phyloP scores from a whole-genome alignment of 1,284 basidiomycete genomes.

The Sporisorium sorghi region DNA sequence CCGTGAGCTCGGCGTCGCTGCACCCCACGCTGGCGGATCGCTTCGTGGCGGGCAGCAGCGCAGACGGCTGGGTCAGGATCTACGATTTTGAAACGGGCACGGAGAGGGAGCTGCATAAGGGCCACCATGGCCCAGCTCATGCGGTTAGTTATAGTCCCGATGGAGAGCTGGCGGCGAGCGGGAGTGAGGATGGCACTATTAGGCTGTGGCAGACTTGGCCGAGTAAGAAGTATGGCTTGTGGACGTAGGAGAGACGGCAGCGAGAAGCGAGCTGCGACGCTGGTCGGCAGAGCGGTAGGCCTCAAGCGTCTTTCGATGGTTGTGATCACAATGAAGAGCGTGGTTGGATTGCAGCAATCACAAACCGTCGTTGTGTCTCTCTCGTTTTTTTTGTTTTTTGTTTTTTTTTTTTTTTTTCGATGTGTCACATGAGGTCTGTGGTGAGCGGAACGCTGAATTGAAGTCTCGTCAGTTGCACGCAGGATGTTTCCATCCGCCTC shows the following conservation, averaged over 20 bases:
- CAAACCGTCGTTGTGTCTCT: no score
- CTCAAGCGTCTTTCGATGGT: no score
- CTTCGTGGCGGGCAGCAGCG: conserved; percentile 89
- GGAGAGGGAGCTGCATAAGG: conserved; percentile 91
- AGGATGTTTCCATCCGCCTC: no score
- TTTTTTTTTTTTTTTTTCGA: no score
- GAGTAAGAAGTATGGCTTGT: conserved; percentile 90
- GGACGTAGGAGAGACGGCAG: conserved; percentile 71
- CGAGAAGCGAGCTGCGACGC: no score
- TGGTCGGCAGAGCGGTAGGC: no score
- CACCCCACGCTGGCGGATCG: conserved; percentile 88
- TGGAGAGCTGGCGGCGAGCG: conserved; percentile 97
- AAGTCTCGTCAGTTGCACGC: no score
- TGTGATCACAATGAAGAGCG: no score
- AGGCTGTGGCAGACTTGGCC: conserved; percentile 95
- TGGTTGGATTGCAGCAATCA: no score
- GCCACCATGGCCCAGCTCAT: conserved; percentile 96
- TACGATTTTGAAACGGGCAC: conserved; percentile 86
- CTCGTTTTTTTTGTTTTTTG: no score
- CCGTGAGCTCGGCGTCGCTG: conserved; percentile 89
- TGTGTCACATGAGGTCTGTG: no score
- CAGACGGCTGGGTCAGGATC: conserved; percentile 95
- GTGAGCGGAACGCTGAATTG: no score
- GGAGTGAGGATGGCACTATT: conserved; percentile 86
- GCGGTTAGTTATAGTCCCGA: conserved; percentile 94